Evolutionary conservation across 768 basidiomycete genomes (phyloP), one percentile per base, ranked within the genome.

Genomic region (Suillus alpinus): DNA sequence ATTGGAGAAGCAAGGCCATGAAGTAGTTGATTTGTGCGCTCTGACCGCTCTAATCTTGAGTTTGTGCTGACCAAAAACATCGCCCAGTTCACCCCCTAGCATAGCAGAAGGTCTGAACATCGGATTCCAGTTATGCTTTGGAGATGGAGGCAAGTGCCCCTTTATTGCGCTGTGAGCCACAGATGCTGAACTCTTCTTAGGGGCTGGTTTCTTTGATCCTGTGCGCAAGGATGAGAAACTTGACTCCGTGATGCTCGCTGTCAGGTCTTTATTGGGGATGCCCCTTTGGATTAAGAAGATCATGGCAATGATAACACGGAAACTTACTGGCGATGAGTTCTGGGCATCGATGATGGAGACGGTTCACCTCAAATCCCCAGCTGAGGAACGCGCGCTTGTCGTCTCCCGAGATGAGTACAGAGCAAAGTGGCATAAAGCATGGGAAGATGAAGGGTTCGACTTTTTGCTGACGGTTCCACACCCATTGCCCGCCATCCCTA

Each of bases 61-160:
- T 26, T 14, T 37, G 26, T 20, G 2, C 37, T 50, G 29, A 57
- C 36, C 20, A 40, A 39, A 3, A 2, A 53, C 26, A n/a, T 46
- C 9, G 18, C 16, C 36, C 43, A 80, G 79, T 57, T 65, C 62
- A 10, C 75, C 85, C 31, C 85, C 86, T n/a, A 70, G 78, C 55
- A 75, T 85, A 29, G 63, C 72, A n/a, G 76, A 80, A 49, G 81
- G 84, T n/a, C 69, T 84, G 23, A 73, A 76, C 56, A 76, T 83
- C 34, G 84, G 81, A 10, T 79, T 85, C 63, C 81, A 86, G 62
- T 69, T 86, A 20, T 69, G 81, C 36, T 85, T 87, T 68, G 76
- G 81, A 4, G 86, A 87, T 53, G 83, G 82, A 51, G 85, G 86
- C 81, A 49, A 60, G 65, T 59, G 29, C 60, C 32, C 20, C 14